Base-by-base conservation (phyloP, 2,329 filamentous ascomycete genomes). In the Exophiala oligosperma region DNA sequence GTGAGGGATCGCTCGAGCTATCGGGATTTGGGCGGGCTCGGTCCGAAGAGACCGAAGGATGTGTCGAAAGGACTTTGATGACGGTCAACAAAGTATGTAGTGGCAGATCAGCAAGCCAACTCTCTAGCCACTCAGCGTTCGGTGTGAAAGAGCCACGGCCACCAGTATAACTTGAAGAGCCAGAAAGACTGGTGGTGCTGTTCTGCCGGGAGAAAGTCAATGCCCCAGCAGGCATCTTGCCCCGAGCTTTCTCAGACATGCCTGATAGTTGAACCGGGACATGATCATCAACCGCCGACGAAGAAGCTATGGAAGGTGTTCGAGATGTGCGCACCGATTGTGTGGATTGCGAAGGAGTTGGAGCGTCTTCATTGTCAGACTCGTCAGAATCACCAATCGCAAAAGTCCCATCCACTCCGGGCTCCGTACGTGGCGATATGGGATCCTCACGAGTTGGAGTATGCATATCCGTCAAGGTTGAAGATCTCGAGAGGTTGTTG, bases 161-260 rank as follows among this genome's bases (percentile, higher is more conserved):
- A 1, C 83, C 81, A 17, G 82, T 80, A 24, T 84, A 75, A 41
- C 82, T 79, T 11, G 86, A 83, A 68, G 87, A 80, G 66, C 85
- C 86, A 57, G 81, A 84, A 37, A 97, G 79, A 68, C 91, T 96
- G 1, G 90, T 90, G 28, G 87, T 90, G 72, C 92, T 95, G 70
- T 94, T 96, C 69, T 96, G 92, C 17, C 93, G 82, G 0, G 92
- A 96, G 71, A 97, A 96, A 1, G 84, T 84, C n/a, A 84, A 83
- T 50, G 88, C 81, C 1, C 90, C 89, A 11, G 90, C 91, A 28
- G 93, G 94, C 86, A 96, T 91, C 74, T 99, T 99, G 6, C 94
- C 94, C 50, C 94, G 82, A 14, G 94, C 94, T 73, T 97, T 99
- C 74, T 97, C 94, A 21, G 93, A 97, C 90, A 97, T 96, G 54